A percentile compares a stretch with the other conserved stretches of the same genome.
phyloP scores from a whole-genome alignment of 2,329 filamentous ascomycete genomes.

The Fusarium transvaalense region DNA sequence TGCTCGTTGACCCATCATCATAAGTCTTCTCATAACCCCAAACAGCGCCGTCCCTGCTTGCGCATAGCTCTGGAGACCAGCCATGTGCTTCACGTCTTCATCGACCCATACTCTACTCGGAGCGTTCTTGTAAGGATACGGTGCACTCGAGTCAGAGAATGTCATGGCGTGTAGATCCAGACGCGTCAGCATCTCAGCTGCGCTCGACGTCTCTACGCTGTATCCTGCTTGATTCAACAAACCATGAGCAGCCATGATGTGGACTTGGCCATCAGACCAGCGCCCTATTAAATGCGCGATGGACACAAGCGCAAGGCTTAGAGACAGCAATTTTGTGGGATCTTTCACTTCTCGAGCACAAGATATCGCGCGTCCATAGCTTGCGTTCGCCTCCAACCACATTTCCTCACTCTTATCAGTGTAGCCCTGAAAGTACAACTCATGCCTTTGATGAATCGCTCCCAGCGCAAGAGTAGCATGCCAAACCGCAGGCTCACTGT shows the following conservation, averaged over 20 bases:
- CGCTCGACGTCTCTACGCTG: constrained; percentile 24
- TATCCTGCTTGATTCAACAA: constrained; percentile 43
- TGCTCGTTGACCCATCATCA: constrained; percentile 37
- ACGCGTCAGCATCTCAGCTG: constrained; percentile 47
- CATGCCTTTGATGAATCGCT: constrained; percentile 50
- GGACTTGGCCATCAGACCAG: constrained; percentile 50
- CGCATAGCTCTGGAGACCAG: constrained; percentile 36
- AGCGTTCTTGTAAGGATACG: constrained; percentile 46
- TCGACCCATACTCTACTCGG: constrained; percentile 31
- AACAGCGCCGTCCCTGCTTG: constrained; percentile 44
- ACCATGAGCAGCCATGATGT: constrained; percentile 49
- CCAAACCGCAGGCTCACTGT: constrained; percentile 54
- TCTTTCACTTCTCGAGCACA: constrained; percentile 47
- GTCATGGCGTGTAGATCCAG: constrained; percentile 54
- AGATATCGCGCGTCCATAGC: constrained; percentile 49
- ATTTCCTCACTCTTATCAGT: constrained; percentile 16
- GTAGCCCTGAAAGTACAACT: constrained; percentile 31
- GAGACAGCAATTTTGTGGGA: constrained; percentile 45
- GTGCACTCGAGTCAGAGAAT: constrained; percentile 50
- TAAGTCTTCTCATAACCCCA: constrained; percentile 37
- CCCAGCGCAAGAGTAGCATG: constrained; percentile 53
- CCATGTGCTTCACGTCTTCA: constrained; percentile 17
- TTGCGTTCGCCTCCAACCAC: constrained; percentile 41
- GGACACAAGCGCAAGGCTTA: constrained; percentile 52
- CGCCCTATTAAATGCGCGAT: constrained; percentile 51